phyloP scores from a whole-genome alignment of 345 rosid genomes.

The Eucalyptus virginea region DNA sequence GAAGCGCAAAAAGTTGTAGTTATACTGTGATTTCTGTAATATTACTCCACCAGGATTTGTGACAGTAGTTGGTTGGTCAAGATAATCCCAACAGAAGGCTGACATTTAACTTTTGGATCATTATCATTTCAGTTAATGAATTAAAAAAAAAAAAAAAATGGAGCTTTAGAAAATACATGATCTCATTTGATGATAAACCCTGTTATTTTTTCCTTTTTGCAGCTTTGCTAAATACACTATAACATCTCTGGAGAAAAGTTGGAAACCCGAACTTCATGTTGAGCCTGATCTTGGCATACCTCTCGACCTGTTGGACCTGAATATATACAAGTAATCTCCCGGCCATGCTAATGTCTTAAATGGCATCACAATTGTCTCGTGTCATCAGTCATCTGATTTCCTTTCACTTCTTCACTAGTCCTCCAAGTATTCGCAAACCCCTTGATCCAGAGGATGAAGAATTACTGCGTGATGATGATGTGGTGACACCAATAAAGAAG shows the following conservation, averaged over 20 bases:
- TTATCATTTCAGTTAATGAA: not conserved
- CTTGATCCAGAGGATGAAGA: slow-evolving; percentile 93
- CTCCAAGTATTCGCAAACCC: slow-evolving; percentile 47
- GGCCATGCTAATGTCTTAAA: not conserved
- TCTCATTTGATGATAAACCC: not conserved
- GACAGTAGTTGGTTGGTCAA: not conserved
- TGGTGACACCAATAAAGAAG: slow-evolving; percentile 65
- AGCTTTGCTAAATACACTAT: slow-evolving; percentile 82
- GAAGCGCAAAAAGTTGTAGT: not conserved
- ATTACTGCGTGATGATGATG: slow-evolving; percentile 77
- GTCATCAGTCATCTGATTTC: not conserved
- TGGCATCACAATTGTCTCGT: not conserved
- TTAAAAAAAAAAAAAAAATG: not conserved
- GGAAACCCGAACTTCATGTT: slow-evolving; percentile 83
- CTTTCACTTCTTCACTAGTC: slow-evolving; percentile 24
- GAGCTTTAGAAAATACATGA: not conserved
- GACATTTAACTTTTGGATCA: not conserved
- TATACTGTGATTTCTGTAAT: not conserved
- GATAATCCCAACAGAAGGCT: not conserved
- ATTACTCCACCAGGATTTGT: not conserved
- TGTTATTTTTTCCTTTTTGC: not conserved
- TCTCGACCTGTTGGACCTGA: slow-evolving; percentile 92
- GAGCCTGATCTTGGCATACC: slow-evolving; percentile 99
- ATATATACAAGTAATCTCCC: slow-evolving; percentile 72
- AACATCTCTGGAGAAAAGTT: slow-evolving; percentile 79